A percentile compares a stretch with the other conserved stretches of the same genome.
These are phyloP conservation scores for Cadophora sp. DNA, from an alignment of 2,329 filamentous ascomycete genomes.

Conservation along the genomic window DNA sequence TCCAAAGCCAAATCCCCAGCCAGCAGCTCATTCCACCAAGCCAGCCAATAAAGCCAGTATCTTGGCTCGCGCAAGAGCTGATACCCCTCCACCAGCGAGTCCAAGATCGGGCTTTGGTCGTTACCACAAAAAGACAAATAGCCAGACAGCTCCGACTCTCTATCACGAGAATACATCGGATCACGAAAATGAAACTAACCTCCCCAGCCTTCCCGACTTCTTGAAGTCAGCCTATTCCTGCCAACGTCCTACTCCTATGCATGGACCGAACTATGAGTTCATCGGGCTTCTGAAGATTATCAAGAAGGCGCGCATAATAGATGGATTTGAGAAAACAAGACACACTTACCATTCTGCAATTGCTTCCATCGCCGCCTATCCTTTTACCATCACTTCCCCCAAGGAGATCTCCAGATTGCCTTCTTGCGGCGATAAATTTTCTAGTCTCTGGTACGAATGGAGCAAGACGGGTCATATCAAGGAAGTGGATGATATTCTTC, in stretches of 20 bases:
- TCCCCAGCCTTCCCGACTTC: constrained; percentile 74
- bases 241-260: constrained; percentile 73
- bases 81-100: constrained; percentile 29
- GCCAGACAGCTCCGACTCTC: constrained; percentile 46
- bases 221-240: constrained; percentile 77
- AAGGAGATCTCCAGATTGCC: constrained; percentile 63
- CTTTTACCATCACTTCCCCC: constrained; percentile 49
- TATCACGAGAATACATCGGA: constrained; percentile 81
- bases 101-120: constrained; percentile 36
- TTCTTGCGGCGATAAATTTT: constrained; percentile 82
- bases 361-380: constrained; percentile 83
- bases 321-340: constrained; percentile 78
- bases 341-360: constrained; percentile 90
- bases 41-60: constrained; percentile 22
- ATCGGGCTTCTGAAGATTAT: constrained; percentile 78
- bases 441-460: constrained; percentile 79
- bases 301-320: constrained; percentile 71
- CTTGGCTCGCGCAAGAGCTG: constrained; percentile 41
- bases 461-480: constrained; percentile 62
- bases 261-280: constrained; percentile 77
- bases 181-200: constrained; percentile 71
- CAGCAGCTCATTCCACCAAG: not conserved
- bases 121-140: constrained; percentile 16
- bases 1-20: constrained; percentile 8
- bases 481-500: constrained; percentile 69